Evolutionary conservation across 169 alveolate species (phyloP), one percentile per base, ranked within the genome.

Genomic region (Plasmodium chabaudi): DNA sequence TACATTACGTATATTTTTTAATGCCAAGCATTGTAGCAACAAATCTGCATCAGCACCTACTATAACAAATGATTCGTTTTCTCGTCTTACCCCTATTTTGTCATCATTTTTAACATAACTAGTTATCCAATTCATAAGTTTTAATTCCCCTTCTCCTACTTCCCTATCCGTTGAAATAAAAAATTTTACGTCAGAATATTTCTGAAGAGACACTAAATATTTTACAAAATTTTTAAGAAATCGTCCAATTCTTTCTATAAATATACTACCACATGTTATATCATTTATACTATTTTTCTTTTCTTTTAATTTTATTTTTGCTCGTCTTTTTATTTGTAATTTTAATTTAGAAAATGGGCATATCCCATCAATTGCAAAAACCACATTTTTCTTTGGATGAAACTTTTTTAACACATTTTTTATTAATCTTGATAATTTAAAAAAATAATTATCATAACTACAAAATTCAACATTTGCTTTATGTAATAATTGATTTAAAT

Each of bases 11-110:
- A 77, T 17, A 53, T 65, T 79, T n/a, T 88, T 86, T 27, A 92
- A 64, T 21, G 93, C 93, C 23, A 92, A 70, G 17, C 92, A 74
- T 72, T 92, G 94, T 9, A 92, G 70, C 19, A 92, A 67, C 21
- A 92, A 60, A 27, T 92, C 94, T 1, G 93, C 94, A 39, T 92
- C 94, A 4, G 90, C 94, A 10, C 94, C 94, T 9, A 92, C 93
- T 6, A 92, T 72, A 44, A 88, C 92, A 55, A 92, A 72, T 7
- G 88, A 70, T 72, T 90, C 94, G 42, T 69, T 60, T 39, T 61
- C 61, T 19, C 49, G 9, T 12, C n/a, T 6, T 4, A 7, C n/a
- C 9, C 5, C 25, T 7, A 10, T 17, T 19, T 64, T 39, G 0
- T 15, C 23, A n/a, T 49, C 12, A 21, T 75, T 60, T 13, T 19